Conservation (phyloP, 257 asterid species). For the Ballota nigra region DNA sequence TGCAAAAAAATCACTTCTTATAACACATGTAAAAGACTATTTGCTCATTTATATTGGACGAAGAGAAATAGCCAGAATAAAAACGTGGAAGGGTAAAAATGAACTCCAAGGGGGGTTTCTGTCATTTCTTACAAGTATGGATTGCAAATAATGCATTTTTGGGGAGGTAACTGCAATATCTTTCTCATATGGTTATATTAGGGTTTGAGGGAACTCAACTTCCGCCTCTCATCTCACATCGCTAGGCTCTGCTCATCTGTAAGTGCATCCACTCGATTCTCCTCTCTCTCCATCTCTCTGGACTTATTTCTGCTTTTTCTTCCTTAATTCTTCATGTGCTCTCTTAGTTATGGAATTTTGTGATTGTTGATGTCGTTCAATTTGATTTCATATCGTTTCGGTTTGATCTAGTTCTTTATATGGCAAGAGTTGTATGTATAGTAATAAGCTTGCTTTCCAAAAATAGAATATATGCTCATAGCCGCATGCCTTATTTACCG, state of each 20-base stretch:
- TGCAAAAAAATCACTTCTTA: too few relatives aligned
- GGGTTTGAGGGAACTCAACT: slow-evolving; percentile 12
- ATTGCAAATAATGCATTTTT: background rate
- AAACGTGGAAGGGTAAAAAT: background rate
- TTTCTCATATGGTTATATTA: background rate
- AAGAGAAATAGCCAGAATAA: too few relatives aligned
- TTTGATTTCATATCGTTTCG: background rate
- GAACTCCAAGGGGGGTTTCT: background rate
- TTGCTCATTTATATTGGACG: too few relatives aligned
- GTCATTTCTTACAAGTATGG: background rate
- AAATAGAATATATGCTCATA: background rate
- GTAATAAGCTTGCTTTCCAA: background rate
- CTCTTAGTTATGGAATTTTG: background rate
- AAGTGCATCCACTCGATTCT: background rate
- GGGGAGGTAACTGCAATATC: background rate
- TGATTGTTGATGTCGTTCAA: background rate
- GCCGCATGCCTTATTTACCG: background rate
- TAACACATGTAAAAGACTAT: too few relatives aligned
- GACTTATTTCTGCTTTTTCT: background rate
- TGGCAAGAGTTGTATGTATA: background rate
- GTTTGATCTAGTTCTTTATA: background rate
- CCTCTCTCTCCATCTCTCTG: background rate
- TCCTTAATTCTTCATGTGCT: background rate
- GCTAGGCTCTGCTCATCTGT: background rate
- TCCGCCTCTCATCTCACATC: slow-evolving; percentile 3